These are phyloP conservation scores for Penicillium coprophilum DNA, from an alignment of 495 filamentous ascomycete genomes.

Conservation along the genomic window DNA sequence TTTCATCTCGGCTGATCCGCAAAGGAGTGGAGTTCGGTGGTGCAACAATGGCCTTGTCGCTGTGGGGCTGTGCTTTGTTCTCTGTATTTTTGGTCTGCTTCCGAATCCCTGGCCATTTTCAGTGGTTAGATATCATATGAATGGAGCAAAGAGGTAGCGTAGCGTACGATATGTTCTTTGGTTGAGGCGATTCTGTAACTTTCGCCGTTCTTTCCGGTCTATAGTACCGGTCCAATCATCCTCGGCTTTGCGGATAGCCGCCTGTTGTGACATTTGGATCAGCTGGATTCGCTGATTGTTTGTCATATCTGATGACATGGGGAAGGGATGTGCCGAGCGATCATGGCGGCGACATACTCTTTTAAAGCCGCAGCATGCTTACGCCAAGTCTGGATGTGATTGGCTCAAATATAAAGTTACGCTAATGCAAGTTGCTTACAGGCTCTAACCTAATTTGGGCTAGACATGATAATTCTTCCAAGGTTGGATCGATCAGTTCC, in stretches of 20 bases:
- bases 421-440: conserved; percentile 8
- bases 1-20: background rate
- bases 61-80: background rate
- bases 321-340: background rate
- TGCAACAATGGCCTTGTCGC: background rate
- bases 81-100: background rate
- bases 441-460: background rate
- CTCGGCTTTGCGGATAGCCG: background rate
- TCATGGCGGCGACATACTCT: background rate
- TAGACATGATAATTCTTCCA: background rate
- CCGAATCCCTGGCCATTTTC: background rate
- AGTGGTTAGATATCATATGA: background rate
- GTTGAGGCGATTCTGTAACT: conserved; percentile 9
- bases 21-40: background rate
- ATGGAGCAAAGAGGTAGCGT: background rate
- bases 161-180: conserved; percentile 3
- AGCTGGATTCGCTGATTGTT: background rate
- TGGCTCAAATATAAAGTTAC: background rate
- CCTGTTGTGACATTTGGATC: background rate
- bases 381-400: background rate
- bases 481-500: conserved; percentile 4
- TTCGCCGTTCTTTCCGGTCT: background rate
- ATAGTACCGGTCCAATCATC: conserved; percentile 8
- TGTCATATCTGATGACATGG: background rate
- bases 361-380: conserved; percentile 1